These are phyloP conservation scores for Xylaria longipes DNA, from an alignment of 495 filamentous ascomycete genomes.

Conservation along the genomic window DNA sequence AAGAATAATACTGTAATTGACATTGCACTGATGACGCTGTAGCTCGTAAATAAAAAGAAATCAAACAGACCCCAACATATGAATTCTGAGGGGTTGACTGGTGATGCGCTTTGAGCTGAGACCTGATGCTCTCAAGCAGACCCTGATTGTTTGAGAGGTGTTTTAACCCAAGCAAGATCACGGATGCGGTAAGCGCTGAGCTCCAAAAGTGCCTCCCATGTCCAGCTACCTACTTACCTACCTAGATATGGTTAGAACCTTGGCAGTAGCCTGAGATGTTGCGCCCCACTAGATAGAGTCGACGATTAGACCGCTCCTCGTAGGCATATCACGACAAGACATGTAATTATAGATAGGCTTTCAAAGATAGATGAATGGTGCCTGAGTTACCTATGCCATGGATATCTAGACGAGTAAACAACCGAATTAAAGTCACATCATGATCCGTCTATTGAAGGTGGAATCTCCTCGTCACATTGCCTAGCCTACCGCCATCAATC, in stretches of 20 bases:
- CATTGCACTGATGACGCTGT: background rate
- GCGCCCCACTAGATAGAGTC: background rate
- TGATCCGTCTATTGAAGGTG: background rate
- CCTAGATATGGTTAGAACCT: background rate
- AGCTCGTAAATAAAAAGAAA: background rate
- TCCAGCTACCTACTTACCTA: too few relatives aligned
- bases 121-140: background rate
- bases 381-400: background rate
- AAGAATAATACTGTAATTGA: background rate
- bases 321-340: background rate
- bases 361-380: background rate
- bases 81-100: background rate
- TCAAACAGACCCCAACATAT: background rate
- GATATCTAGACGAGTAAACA: background rate
- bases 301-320: too few relatives aligned
- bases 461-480: background rate
- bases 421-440: background rate
- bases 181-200: background rate
- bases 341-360: background rate
- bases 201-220: background rate
- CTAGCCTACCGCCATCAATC: background rate
- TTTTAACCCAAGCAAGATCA: background rate
- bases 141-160: constrained; percentile 8
- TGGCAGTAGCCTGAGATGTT: too few relatives aligned
- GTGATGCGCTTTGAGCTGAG: background rate